These are phyloP conservation scores for Lentinula sp. DNA, from an alignment of 768 basidiomycete genomes.

Conservation along the genomic window DNA sequence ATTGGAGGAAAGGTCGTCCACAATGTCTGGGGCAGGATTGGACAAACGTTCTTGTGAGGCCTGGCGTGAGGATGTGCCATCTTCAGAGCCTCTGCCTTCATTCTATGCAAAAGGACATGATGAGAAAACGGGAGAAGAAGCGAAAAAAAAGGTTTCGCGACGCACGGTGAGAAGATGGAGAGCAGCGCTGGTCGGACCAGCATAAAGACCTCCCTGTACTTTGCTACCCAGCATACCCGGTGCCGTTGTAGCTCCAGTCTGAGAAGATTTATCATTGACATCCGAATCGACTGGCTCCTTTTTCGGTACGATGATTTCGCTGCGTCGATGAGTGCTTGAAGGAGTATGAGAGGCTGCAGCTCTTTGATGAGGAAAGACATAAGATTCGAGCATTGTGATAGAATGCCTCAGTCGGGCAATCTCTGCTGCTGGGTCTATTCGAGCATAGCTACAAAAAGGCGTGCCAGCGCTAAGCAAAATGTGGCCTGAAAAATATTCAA, in stretches of 20 bases:
- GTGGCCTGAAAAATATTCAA: slow-evolving; percentile 8
- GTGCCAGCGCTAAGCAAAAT: slow-evolving; percentile 10
- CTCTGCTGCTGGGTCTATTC: slow-evolving; percentile 61
- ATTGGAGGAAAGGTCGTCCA: slow-evolving; percentile 15
- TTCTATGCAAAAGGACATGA: slow-evolving; percentile 25
- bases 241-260: slow-evolving; percentile 28
- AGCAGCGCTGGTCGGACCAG: slow-evolving; percentile 73
- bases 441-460: slow-evolving; percentile 27
- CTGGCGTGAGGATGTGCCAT: slow-evolving; percentile 42
- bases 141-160: slow-evolving; percentile 11
- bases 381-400: slow-evolving; percentile 59
- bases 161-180: slow-evolving; percentile 62
- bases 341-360: slow-evolving; percentile 20
- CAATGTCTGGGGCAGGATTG: slow-evolving; percentile 5
- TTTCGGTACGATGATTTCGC: slow-evolving; percentile 40
- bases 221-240: slow-evolving; percentile 68
- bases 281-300: slow-evolving; percentile 48
- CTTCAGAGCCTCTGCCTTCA: slow-evolving; percentile 45
- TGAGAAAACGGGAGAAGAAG: slow-evolving; percentile 5
- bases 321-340: slow-evolving; percentile 23
- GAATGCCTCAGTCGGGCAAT: slow-evolving; percentile 66
- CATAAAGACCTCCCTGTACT: slow-evolving; percentile 63
- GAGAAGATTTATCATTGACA: slow-evolving; percentile 26
- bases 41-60: slow-evolving; percentile 40
- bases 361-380: slow-evolving; percentile 43